Base-by-base conservation (phyloP, 2,329 filamentous ascomycete species). In the Aureobasidium sp. region DNA sequence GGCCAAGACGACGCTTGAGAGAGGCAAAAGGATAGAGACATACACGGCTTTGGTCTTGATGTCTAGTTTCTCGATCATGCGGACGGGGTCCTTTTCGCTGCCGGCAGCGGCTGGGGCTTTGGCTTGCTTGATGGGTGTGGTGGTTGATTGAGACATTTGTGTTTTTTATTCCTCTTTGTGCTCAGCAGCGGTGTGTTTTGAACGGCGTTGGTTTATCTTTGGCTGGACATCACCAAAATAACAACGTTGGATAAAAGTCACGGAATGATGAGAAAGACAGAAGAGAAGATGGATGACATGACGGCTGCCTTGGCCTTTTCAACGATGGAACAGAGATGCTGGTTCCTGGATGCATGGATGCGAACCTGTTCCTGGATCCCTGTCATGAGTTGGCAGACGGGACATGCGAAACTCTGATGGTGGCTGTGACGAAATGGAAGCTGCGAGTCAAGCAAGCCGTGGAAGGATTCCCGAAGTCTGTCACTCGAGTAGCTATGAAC, bases 1-100 rank as follows among this genome's bases (percentile, higher is more conserved):
- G 24, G 24, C 24, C 24, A 24, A 24, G 24, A 4, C 24, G 24
- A 24, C 24, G 4, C 24, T 24, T 24, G 24, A 24, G 24, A 24
- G 24, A 24, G 24, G 24, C 24, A 24, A 24, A 24, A 24, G 24
- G 24, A 24, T 24, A 24, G 24, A 24, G 24, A 24, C 35, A 31
- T 69, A 70, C 68, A 71, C 63, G 15, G 69, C 67, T 54, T 69
- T 70, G 17, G 65, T 67, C 48, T 64, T 66, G 2, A 48, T 65
- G 44, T 71, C 69, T 37, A 71, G 66, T 62, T 70, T 71, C 63
- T 71, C 67, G 17, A 71, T 56, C 15, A 66, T 66, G 50, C 70
- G 68, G 33, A 60, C 48, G 5, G 65, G 62, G 31, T 70, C 68
- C 29, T 70, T 66, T 39, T 66, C 66, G 4, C 44, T 27, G 27